Base-by-base conservation (phyloP, 2,329 filamentous ascomycete species). In the Alternaria viburni region DNA sequence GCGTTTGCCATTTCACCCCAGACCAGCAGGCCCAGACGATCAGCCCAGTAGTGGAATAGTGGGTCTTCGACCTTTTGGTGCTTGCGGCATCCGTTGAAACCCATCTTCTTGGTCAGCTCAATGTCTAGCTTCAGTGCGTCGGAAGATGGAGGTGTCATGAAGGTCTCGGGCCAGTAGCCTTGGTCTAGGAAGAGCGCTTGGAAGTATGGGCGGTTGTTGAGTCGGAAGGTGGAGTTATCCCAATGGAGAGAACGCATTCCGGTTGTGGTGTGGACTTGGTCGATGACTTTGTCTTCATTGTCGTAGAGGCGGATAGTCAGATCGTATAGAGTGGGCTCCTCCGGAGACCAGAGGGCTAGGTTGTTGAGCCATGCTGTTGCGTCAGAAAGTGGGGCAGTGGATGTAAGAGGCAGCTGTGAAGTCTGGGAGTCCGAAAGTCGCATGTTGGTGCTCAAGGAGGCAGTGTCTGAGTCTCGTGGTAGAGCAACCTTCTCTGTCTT, bases 1-100 rank as follows among this genome's bases (percentile, higher is more conserved):
- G 86, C 86, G 66, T 89, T 90, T 43, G 87, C 87, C 82, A 89
- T 89, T 74, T 89, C 88, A 23, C 86, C 87, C 88, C 87, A 89
- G 5, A 89, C 86, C 0, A 90, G 81, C 75, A 86, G 89, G 1
- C 88, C 88, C 1, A 89, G 83, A 54, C 80, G 82, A 65, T 89
- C 86, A 2, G 87, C 88, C 84, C 85, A 88, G 81, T 89, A 88
- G 68, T 87, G 81, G 75, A 89, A 89, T 0, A 84, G 62, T 0
- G 88, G 87, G 52, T 88, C 86, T 75, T 89, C 88, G 44, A 89
- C 86, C 71, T 89, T 89, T 72, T 89, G 87, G 74, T 90, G 88
- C 78, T 89, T 89, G 60, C 88, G 83, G 73, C 87, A 89, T 2
- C 87, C 88, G 71, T 89, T 89, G 80, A 89, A 87, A 9, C 88